These are phyloP conservation scores for Prunus fruticosa DNA, from an alignment of 306 rosid species.

Conservation along the genomic window DNA sequence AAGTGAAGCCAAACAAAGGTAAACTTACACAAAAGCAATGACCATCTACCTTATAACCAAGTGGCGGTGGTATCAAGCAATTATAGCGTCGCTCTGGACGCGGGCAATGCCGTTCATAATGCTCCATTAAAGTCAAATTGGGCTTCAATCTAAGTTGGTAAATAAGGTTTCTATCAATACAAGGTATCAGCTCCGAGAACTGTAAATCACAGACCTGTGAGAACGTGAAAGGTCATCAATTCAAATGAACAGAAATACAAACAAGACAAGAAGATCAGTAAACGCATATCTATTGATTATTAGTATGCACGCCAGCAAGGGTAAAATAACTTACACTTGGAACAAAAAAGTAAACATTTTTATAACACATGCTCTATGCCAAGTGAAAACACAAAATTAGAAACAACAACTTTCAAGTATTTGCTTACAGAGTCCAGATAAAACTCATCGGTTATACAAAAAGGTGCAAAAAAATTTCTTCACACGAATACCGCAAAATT, in stretches of 20 bases:
- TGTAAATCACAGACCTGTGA: slow-evolving; percentile 45
- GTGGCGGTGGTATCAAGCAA: slow-evolving; percentile 56
- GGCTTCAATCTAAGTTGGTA: slow-evolving; percentile 48
- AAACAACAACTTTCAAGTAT: not conserved
- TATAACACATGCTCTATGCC: not conserved
- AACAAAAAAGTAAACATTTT: not conserved
- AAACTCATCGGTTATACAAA: not conserved
- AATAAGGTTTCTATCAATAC: slow-evolving; percentile 53
- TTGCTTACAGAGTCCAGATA: not conserved
- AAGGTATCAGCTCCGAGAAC: slow-evolving; percentile 56
- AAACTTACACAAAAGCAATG: not conserved
- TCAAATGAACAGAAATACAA: not conserved
- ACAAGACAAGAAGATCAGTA: not conserved
- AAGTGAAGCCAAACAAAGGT: slow-evolving; percentile 1
- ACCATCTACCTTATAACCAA: slow-evolving; percentile 49
- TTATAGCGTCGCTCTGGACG: slow-evolving; percentile 51
- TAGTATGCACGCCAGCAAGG: too few relatives aligned
- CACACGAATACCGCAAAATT: not conserved
- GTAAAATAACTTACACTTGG: not conserved
- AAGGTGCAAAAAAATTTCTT: not conserved
- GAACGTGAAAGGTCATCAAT: not conserved
- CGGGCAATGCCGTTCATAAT: slow-evolving; percentile 61
- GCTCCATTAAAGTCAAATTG: slow-evolving; percentile 58
- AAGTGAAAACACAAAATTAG: not conserved
- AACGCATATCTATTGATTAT: not conserved